Evolutionary conservation across 176 grass and related monocot genomes (phyloP).

Genomic region (Metroxylon sagu): DNA sequence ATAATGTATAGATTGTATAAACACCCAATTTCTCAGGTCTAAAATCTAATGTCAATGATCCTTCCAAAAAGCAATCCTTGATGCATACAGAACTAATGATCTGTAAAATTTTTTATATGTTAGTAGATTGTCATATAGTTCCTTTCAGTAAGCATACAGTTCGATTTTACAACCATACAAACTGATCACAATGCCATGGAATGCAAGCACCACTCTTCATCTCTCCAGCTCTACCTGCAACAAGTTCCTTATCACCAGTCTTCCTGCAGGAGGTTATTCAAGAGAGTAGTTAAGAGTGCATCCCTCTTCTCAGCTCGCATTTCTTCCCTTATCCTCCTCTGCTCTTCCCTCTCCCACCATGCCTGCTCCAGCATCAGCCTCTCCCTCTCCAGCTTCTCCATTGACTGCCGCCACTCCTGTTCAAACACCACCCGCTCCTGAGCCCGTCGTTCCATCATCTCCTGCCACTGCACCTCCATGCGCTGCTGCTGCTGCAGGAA

Average conservation of each 20-base stretch:
- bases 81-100: too few relatives aligned
- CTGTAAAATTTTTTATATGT: too few relatives aligned
- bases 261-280: slow-evolving; percentile 58
- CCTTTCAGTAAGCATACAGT: too few relatives aligned
- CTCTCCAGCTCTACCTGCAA: too few relatives aligned
- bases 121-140: too few relatives aligned
- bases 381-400: slow-evolving; percentile 79
- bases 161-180: too few relatives aligned
- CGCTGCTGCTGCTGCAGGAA: slow-evolving; percentile 77
- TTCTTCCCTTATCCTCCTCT: slow-evolving; percentile 75
- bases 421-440: slow-evolving; percentile 60
- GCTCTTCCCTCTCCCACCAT: slow-evolving; percentile 77
- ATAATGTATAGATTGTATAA: too few relatives aligned
- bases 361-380: slow-evolving; percentile 63
- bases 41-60: too few relatives aligned
- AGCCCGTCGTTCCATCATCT: slow-evolving; percentile 52
- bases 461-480: slow-evolving; percentile 51
- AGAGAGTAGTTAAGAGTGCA: slow-evolving; percentile 40
- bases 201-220: too few relatives aligned
- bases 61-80: too few relatives aligned
- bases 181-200: too few relatives aligned
- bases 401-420: slow-evolving; percentile 66
- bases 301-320: slow-evolving; percentile 56
- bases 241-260: slow-evolving; percentile 29
- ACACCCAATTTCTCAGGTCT: too few relatives aligned